Base-by-base conservation (phyloP, 164 flowering plant genomes). In the Hamamelis virginiana region DNA sequence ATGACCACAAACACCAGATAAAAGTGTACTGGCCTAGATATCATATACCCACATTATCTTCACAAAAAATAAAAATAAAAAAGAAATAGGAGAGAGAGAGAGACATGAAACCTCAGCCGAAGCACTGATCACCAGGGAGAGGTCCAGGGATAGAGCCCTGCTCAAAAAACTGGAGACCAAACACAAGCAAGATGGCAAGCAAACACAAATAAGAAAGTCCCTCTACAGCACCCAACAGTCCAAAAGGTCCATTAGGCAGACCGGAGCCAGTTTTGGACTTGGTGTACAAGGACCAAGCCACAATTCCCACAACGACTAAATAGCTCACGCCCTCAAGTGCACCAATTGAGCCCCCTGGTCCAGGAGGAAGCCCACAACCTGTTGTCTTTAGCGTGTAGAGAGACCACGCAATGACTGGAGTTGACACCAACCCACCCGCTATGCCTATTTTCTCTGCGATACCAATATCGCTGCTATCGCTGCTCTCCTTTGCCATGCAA, bases 361-460 rank as follows among this genome's bases (percentile, higher is more conserved):
- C 98, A 0, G 98, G 98, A 6, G 98, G 98, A 5, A 95, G 91
- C 14, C 98, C 98, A 27, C 97, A 95, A 14, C 97, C 97, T 0
- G 97, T 92, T 0, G 97, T 95, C 66, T 92, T 92, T 62, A 95
- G 96, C 9, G 99, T 91, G 86, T 89, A 95, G 18, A 95, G 97
- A 3, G 99, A 95, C 97, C 97, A 95, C 0, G 79, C 91, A 15
- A 95, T 92, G 25, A 92, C 92, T 0, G 99, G 99, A 14, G 69
- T 75, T 0, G 99, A 80, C 28, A 95, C 75, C 44, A 95, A 53
- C 0, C 99, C 97, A 3, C 90, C 89, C 9, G 66, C 89, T 33
- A 90, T 85, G 22, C 93, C 96, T 9, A 64, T 83, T 45, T 72
- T 86, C 77, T 83, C 91, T 13, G 67, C 63, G 15, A 72, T 1